These are phyloP conservation scores for Rugonectria rugulosa DNA, from an alignment of 2,329 filamentous ascomycete species.

Conservation along the genomic window DNA sequence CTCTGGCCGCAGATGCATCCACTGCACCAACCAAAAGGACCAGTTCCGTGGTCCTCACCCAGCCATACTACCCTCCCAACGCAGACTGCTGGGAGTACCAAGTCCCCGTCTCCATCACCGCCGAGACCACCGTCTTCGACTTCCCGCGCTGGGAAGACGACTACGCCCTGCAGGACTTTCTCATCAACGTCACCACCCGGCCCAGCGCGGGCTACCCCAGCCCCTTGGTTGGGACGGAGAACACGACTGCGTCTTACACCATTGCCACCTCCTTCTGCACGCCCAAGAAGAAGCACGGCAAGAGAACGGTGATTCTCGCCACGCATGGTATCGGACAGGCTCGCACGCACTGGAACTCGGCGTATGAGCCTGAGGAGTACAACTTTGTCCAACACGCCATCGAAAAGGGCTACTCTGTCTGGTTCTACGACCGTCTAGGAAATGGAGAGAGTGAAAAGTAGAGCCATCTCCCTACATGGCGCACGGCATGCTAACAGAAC, in stretches of 20 bases:
- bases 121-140: slow-evolving; percentile 19
- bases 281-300: slow-evolving; percentile 19
- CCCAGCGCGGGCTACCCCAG: slow-evolving; percentile 22
- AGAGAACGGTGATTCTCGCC: slow-evolving; percentile 22
- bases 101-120: slow-evolving; percentile 23
- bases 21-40: neutral
- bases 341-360: slow-evolving; percentile 29
- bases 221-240: slow-evolving; percentile 19
- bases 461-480: neutral
- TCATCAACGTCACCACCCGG: slow-evolving; percentile 20
- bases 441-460: slow-evolving; percentile 25
- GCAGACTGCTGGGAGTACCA: slow-evolving; percentile 29
- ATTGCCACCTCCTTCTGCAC: slow-evolving; percentile 28
- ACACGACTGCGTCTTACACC: slow-evolving; percentile 20
- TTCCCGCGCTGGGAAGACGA: slow-evolving; percentile 27
- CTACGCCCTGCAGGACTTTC: slow-evolving; percentile 25
- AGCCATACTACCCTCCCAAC: slow-evolving; percentile 24
- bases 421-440: slow-evolving; percentile 29
- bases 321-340: slow-evolving; percentile 28
- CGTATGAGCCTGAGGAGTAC: slow-evolving; percentile 23
- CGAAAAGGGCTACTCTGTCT: slow-evolving; percentile 25
- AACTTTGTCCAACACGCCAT: slow-evolving; percentile 30
- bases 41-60: slow-evolving; percentile 4
- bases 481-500: neutral
- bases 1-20: neutral